Conservation (phyloP, 1,284 basidiomycete genomes). For the Afroboletus lepidellus region DNA sequence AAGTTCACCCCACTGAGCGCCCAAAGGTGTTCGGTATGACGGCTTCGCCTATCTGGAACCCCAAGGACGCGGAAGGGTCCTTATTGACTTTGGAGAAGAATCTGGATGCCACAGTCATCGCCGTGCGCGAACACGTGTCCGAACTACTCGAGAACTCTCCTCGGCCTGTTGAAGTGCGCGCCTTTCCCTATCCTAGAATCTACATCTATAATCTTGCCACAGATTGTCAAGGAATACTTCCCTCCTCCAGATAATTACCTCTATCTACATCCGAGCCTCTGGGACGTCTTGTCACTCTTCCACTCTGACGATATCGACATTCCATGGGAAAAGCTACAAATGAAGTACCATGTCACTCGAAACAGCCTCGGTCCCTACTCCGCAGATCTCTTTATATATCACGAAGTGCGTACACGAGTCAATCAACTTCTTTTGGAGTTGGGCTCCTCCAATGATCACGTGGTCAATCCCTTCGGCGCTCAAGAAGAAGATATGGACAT, state of each 20-base stretch:
- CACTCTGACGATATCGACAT: constrained; percentile 43
- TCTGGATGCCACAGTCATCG: constrained; percentile 70
- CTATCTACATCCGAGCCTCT: constrained; percentile 56
- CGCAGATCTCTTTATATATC: constrained; percentile 62
- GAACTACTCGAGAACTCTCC: constrained; percentile 63
- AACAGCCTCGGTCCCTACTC: constrained; percentile 51
- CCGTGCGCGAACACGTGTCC: constrained; percentile 62
- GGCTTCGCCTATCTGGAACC: constrained; percentile 81
- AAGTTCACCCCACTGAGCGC: constrained; percentile 44
- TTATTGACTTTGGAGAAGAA: constrained; percentile 65
- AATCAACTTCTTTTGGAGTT: constrained; percentile 37
- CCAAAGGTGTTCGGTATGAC: constrained; percentile 90
- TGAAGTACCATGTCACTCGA: constrained; percentile 59
- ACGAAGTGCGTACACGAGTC: constrained; percentile 54
- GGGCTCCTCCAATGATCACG: constrained; percentile 11
- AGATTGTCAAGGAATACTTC: constrained; percentile 61
- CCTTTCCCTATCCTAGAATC: background rate
- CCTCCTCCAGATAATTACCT: constrained; percentile 49
- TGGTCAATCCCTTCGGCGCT: constrained; percentile 13
- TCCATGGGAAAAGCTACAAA: constrained; percentile 54
- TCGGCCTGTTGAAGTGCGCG: constrained; percentile 61
- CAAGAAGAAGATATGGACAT: constrained; percentile 28
- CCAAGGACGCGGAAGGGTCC: constrained; percentile 59
- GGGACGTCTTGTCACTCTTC: constrained; percentile 51
- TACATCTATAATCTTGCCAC: constrained; percentile 3